Evolutionary conservation across 139 green algal species (phyloP), one percentile per base, ranked within the genome.

Genomic region (Auxenochlorella pyrenoidosa): DNA sequence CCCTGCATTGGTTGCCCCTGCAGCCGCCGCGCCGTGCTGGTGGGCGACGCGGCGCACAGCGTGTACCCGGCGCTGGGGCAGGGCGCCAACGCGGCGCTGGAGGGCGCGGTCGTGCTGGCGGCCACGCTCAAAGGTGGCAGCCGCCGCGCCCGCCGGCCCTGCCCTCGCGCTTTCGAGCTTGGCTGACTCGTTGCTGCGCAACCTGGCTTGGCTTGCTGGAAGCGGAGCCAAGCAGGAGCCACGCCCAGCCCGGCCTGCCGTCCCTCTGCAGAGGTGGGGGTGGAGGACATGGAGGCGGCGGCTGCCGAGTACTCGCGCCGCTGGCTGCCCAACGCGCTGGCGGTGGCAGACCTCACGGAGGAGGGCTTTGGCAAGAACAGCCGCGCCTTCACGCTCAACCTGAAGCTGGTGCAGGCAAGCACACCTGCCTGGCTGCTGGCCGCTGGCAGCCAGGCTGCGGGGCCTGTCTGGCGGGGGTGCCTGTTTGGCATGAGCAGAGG

Each of bases 21-120:
- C 43, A 90, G 88, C 13, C 75, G 85, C 24, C 24, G 82, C 26
- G 84, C 87, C 18, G 59, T 95, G 70, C 77, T 96, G 71, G 77
- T 95, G 68, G 94, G 94, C 28, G 94, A 96, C 75, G 93, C 93
- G 32, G 94, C 90, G 5, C 94, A 96, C 73, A 92, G 90, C 40
- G 91, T 96, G 75, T 94, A 91, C 28, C 92, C 92, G 5, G 87
- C 94, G 40, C 93, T 95, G 70, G 91, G 86, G n/a, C 90, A 96
- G 87, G 93, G 94, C 3, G 91, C 90, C 51, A 96, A 96, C 90
- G 86, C 83, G 19, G 92, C 93, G 1, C 76, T 96, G 34, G 93
- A 96, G 86, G 90, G 86, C 32, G 90, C 89, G 26, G 63, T 77
- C 41, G 88, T 94, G 73, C 87, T 96, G 43, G 90, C 89, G 32